Evolutionary conservation across 1,139 yeast genomes (phyloP), one percentile per base, ranked within the genome.

Genomic region (Nakaseomyces kungkrabaensis): DNA sequence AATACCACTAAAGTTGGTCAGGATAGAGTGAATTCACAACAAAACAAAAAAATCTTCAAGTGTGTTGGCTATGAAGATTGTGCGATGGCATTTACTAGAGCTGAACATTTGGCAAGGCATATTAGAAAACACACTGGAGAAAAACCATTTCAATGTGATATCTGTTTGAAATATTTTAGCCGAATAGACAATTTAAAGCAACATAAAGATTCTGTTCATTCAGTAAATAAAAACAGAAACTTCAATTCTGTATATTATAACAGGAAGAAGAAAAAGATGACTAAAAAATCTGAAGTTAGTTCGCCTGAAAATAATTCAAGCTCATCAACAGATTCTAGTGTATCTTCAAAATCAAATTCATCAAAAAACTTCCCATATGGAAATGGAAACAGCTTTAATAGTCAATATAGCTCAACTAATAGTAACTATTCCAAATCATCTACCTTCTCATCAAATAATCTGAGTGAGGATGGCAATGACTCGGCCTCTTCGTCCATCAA

Each of bases 61-160:
- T 89, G 97, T 67, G 73, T 85, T 1, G 96, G 96, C 4, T 89
- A 78, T 64, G 89, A 90, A 13, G 90, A 85, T 55, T 89, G 97
- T 67, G 74, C 72, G 51, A 90, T 89, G 96, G 78, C 90, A 10
- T 90, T 89, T 65, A 86, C 95, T 2, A 71, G 96, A 53, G 81
- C 88, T 17, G 97, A 90, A 65, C 97, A 90, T 67, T 74, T 90
- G 59, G 96, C 96, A 1, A 75, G 97, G 54, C 97, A 89, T 69
- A 85, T 88, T 49, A 72, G 97, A 48, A 90, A 89, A 62, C 97
- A 89, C 65, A 89, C 97, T 1, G 97, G 97, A 43, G 97, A 90
- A 67, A 74, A 96, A 51, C 97, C 97, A 1, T 90, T 88, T 66
- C 81, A 87, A 50, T 90, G 97, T 67, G 85, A 85, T 47, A 79